Percentiles rank a stretch among this genome's conserved stretches.
These are phyloP conservation scores for Mesostigma viride DNA, from an alignment of 139 green algal genomes.

Conservation along the genomic window DNA sequence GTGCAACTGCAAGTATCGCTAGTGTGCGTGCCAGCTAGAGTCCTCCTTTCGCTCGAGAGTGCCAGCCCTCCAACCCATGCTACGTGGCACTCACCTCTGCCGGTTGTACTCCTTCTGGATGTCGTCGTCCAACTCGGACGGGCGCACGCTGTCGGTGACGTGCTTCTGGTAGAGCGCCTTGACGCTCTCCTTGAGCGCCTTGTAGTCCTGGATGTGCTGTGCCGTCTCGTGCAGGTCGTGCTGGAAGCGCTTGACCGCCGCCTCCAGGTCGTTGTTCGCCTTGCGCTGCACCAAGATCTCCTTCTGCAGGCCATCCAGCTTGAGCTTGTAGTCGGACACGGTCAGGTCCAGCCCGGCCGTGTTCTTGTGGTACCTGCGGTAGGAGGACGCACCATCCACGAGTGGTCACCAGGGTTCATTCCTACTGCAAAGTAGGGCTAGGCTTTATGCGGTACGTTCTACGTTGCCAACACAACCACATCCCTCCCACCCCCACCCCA, in stretches of 20 bases:
- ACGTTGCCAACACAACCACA: too few relatives aligned
- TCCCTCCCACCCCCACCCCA: too few relatives aligned
- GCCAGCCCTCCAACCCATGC: too few relatives aligned
- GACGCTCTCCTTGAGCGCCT: conserved; percentile 65
- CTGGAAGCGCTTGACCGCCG: conserved; percentile 31
- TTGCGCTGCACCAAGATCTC: conserved; percentile 36
- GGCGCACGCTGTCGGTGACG: conserved; percentile 28
- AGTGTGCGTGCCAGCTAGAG: too few relatives aligned
- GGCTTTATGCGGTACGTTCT: too few relatives aligned
- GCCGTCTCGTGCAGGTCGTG: conserved; percentile 38
- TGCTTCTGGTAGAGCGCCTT: conserved; percentile 68
- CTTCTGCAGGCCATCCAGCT: conserved; percentile 47
- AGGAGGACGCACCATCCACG: too few relatives aligned
- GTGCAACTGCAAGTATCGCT: too few relatives aligned
- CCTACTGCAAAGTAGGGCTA: too few relatives aligned
- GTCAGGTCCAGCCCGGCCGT: conserved; percentile 63
- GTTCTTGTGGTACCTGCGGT: conserved; percentile 69
- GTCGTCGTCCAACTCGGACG: conserved; percentile 42
- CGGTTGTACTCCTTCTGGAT: conserved; percentile 54
- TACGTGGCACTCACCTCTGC: conserved; percentile 43
- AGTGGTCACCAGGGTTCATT: too few relatives aligned
- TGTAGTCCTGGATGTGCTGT: conserved; percentile 55
- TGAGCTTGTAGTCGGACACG: conserved; percentile 57
- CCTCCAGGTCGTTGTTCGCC: conserved; percentile 17
- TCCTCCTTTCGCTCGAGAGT: too few relatives aligned